A percentile compares a stretch with the other conserved stretches of the same genome.
phyloP scores from a whole-genome alignment of 345 rosid species.

The Acer campestre region DNA sequence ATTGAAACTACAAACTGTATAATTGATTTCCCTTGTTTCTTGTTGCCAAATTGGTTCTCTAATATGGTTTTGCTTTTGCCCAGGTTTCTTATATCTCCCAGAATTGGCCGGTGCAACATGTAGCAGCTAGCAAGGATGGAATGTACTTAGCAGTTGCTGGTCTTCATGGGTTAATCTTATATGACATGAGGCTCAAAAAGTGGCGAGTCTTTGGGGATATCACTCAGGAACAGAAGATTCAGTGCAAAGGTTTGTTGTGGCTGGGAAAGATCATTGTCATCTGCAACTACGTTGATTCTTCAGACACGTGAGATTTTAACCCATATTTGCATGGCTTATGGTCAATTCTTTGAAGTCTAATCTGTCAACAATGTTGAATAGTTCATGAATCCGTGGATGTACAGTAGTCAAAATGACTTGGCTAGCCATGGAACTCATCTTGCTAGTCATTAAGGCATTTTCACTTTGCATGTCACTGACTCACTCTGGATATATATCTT shows the following conservation, averaged over 20 bases:
- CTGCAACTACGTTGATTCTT: slow-evolving; percentile 83
- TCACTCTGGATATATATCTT: background rate
- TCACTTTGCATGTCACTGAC: background rate
- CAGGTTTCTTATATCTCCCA: slow-evolving; percentile 91
- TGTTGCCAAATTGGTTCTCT: slow-evolving; percentile 26
- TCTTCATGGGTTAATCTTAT: slow-evolving; percentile 85
- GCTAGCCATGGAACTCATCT: background rate
- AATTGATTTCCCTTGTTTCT: slow-evolving; percentile 18
- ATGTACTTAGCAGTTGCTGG: slow-evolving; percentile 96
- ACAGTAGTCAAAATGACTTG: background rate
- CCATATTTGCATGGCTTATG: slow-evolving; percentile 7
- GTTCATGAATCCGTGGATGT: background rate
- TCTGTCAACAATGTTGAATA: background rate
- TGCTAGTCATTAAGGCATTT: slow-evolving; percentile 10
- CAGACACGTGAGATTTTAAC: slow-evolving; percentile 64
- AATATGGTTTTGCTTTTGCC: slow-evolving; percentile 32
- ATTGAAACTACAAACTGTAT: slow-evolving; percentile 17
- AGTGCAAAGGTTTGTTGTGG: slow-evolving; percentile 95
- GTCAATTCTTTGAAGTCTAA: slow-evolving; percentile 15
- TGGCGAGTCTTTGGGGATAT: slow-evolving; percentile 98
- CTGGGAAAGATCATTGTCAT: slow-evolving; percentile 89
- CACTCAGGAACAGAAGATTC: slow-evolving; percentile 92
- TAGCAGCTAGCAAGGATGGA: slow-evolving; percentile 97
- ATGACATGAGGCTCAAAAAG: slow-evolving; percentile 77
- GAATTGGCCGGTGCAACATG: slow-evolving; percentile 99